Percentiles rank a stretch among this genome's conserved stretches.
These are phyloP conservation scores for Saccharum hybrid DNA, from an alignment of 202 grass and related monocot species.

Conservation along the genomic window DNA sequence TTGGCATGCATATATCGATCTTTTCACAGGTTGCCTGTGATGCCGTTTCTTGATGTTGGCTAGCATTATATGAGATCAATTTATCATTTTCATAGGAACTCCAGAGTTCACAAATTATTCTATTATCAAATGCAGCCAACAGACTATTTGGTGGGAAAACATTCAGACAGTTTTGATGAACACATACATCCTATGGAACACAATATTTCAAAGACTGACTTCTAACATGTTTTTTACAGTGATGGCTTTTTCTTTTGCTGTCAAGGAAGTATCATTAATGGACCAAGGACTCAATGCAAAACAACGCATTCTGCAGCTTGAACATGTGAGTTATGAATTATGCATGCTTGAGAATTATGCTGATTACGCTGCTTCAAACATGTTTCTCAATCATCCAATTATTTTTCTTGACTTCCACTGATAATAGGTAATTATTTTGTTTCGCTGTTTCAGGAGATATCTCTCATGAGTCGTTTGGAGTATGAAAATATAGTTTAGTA, in stretches of 20 bases:
- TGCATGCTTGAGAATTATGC: slow-evolving; percentile 25
- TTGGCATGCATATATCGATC: too few species aligned
- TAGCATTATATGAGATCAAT: slow-evolving; percentile 14
- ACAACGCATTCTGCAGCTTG: slow-evolving; percentile 68
- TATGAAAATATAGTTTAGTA: slow-evolving; percentile 95
- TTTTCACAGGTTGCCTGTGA: too few species aligned
- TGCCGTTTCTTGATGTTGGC: too few species aligned
- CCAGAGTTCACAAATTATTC: neutral
- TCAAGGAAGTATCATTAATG: slow-evolving; percentile 80
- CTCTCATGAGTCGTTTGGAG: slow-evolving; percentile 82
- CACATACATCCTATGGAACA: neutral
- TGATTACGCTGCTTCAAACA: too few species aligned
- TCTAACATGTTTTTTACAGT: slow-evolving; percentile 55
- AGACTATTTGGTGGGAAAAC: neutral
- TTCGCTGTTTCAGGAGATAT: slow-evolving; percentile 74
- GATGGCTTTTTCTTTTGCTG: slow-evolving; percentile 90
- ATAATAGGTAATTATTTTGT: slow-evolving; percentile 27
- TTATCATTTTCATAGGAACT: neutral
- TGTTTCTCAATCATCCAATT: too few species aligned
- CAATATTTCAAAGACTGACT: slow-evolving; percentile 24
- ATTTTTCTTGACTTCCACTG: slow-evolving; percentile 8
- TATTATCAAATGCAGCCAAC: neutral
- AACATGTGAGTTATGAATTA: slow-evolving; percentile 68
- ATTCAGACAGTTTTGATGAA: neutral
- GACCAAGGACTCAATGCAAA: slow-evolving; percentile 81